phyloP scores from a whole-genome alignment of 352 stramenopile genomes.

The Globisporangium apiculatum region DNA sequence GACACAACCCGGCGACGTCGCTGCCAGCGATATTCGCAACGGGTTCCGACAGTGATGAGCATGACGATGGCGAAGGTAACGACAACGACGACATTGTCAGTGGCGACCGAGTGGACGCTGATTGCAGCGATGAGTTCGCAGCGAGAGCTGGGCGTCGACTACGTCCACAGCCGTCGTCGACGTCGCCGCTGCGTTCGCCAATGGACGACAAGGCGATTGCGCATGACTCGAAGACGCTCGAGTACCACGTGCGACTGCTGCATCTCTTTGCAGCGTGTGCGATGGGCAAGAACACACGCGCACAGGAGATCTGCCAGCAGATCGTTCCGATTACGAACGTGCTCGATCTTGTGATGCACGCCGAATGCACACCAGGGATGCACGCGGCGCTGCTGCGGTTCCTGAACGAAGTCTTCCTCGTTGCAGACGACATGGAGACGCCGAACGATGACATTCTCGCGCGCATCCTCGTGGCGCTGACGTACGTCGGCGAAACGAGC shows the following conservation, averaged over 20 bases:
- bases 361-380: constrained; percentile 41
- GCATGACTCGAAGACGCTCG: constrained; percentile 23
- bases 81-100: constrained; percentile 1
- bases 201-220: constrained; percentile 13
- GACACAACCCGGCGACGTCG: background rate
- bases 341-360: constrained; percentile 29
- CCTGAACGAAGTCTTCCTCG: constrained; percentile 50
- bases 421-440: constrained; percentile 43
- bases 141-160: background rate
- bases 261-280: constrained; percentile 59
- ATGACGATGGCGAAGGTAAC: background rate
- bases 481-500: constrained; percentile 21
- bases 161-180: background rate
- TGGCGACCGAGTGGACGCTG: background rate
- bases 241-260: constrained; percentile 50
- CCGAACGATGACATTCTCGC: constrained; percentile 32
- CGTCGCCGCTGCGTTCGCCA: constrained; percentile 8
- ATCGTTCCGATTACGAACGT: constrained; percentile 38
- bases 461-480: constrained; percentile 25
- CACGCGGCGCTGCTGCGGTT: constrained; percentile 46
- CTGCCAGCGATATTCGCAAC: background rate
- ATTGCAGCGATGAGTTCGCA: background rate
- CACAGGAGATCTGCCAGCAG: constrained; percentile 65
- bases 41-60: too few relatives aligned
- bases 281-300: constrained; percentile 47